Evolutionary conservation across 139 green algal genomes (phyloP), one percentile per base, ranked within the genome.

Genomic region (Coccomyxa sp.): DNA sequence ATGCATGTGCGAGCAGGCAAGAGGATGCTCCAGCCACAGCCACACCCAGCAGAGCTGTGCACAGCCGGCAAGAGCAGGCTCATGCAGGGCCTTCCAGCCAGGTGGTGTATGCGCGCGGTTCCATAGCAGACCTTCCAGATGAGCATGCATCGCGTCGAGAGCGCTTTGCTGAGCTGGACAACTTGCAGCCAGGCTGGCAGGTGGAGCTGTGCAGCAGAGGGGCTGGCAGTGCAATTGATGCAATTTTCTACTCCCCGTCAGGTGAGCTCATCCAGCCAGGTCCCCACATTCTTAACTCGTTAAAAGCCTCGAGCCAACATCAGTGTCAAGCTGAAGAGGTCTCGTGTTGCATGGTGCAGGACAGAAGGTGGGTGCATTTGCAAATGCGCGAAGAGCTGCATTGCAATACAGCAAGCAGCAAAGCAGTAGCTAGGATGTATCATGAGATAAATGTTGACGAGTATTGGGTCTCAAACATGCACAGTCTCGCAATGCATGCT

Each of bases 111-210:
- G 9, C 88, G 0, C 66, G 85, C 11, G 94, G 95, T 0, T 84
- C 90, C 0, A 91, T 98, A 21, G 66, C 74, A 0, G 90, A 30
- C 13, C 75, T 98, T 17, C 94, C 95, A 11, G 94, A 97, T 66
- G 92, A 93, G 78, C 87, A 93, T 71, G 93, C 88, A 3, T 91
- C 89, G 4, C 79, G 95, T 16, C 88, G 89, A 31, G 93, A 97
- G 83, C 89, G 94, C 45, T 98, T 98, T 89, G 85, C 89, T 38
- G 94, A 97, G 86, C 88, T 98, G 71, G 95, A 98, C 82, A 59
- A 75, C 25, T 82, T 98, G 80, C 90, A 98, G 88, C 82, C 85
- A 0, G 94, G 94, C 15, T 98, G 94, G 94, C 85, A 83, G 27
- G 92, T 98, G 18, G 93, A 98, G 89, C 84, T 98, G 82, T 83